Percentiles rank a stretch among this genome's conserved stretches.
Evolutionary conservation across 345 rosid species (phyloP).

Genomic region (Cardamine chenopodiifolia): DNA sequence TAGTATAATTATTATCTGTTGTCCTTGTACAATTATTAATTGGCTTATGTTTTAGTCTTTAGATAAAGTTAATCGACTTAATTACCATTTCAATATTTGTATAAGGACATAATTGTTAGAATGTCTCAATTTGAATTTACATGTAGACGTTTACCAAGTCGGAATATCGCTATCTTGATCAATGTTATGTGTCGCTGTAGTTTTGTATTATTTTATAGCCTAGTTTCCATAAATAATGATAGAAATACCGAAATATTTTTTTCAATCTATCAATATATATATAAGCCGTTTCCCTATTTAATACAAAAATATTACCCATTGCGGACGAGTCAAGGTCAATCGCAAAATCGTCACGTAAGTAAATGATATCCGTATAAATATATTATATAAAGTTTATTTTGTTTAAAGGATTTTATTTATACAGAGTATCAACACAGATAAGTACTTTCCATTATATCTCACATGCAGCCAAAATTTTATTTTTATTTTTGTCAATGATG

Average conservation of each 20-base stretch:
- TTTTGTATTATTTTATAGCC: background rate
- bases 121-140: background rate
- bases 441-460: background rate
- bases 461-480: no score
- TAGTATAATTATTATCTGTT: background rate
- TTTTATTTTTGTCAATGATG: no score
- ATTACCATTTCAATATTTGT: background rate
- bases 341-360: background rate
- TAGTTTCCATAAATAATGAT: background rate
- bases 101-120: background rate
- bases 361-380: background rate
- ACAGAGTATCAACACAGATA: background rate
- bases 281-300: background rate
- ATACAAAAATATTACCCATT: background rate
- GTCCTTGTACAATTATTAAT: background rate
- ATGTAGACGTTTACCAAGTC: background rate
- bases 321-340: background rate
- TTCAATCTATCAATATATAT: background rate
- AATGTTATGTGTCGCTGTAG: background rate
- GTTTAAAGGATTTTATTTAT: no score
- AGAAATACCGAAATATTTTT: background rate
- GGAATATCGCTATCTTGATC: slow-evolving; percentile 1
- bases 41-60: background rate
- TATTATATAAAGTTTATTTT: background rate
- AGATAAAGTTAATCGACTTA: background rate